phyloP scores from a whole-genome alignment of 2,329 filamentous ascomycete species.

The Pseudopithomyces maydicus region DNA sequence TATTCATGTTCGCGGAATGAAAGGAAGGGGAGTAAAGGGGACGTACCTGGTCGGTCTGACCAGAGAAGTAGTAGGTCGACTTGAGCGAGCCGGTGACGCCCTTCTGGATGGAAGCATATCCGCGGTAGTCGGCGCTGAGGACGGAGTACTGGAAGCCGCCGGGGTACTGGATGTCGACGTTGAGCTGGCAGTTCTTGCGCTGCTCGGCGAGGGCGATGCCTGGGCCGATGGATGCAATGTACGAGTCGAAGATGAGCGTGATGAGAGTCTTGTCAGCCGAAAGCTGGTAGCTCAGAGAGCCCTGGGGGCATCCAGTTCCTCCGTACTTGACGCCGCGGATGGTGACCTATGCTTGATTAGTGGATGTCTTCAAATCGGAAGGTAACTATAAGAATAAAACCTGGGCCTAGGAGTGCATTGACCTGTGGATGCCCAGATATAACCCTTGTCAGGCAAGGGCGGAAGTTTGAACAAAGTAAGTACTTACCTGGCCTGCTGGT shows the following conservation, averaged over 20 bases:
- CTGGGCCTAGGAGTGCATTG: no score
- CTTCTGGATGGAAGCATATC: conserved; percentile 54
- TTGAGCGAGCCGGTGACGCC: conserved; percentile 56
- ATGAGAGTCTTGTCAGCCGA: conserved; percentile 52
- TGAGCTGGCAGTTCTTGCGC: conserved; percentile 61
- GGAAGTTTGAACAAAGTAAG: not conserved
- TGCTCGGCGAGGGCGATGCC: conserved; percentile 49
- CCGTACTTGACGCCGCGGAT: conserved; percentile 53
- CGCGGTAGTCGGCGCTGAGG: conserved; percentile 59
- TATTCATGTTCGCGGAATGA: no score
- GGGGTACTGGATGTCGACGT: conserved; percentile 58
- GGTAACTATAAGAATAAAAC: not conserved
- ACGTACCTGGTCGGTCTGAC: conserved; percentile 48
- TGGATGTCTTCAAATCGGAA: conserved; percentile 1
- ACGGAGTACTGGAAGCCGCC: conserved; percentile 60
- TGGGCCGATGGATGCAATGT: conserved; percentile 57
- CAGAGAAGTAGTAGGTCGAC: conserved; percentile 62
- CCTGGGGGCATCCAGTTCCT: conserved; percentile 55
- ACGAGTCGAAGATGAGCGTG: conserved; percentile 59
- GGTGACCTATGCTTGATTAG: conserved; percentile 41
- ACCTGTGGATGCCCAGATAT: no score
- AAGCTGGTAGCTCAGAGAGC: conserved; percentile 50
- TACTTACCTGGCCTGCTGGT: conserved; percentile 33
- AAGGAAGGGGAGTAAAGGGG: not conserved
- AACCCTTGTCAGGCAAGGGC: not conserved